Evolutionary conservation across 352 stramenopile species (phyloP), one percentile per base, ranked within the genome.

Genomic region (Globisporangium cylindrosporum): DNA sequence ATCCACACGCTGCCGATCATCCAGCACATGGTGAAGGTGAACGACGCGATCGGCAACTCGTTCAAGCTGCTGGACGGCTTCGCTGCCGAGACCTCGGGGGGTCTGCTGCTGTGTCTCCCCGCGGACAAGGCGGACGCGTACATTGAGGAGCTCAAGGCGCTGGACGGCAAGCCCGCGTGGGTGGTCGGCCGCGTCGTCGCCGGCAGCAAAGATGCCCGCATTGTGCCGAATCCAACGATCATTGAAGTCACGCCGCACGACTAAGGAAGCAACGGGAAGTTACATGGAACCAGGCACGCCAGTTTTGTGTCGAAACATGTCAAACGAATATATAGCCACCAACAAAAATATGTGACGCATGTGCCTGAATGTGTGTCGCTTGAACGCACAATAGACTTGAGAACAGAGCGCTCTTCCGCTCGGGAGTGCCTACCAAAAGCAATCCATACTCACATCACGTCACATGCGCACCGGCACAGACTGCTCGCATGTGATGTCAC

Each of bases 1-100:
- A 81, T 98, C 56, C 89, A 98, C 75, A 97, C 91, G 15, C 79
- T 99, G 25, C 96, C 96, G 9, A 92, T 97, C 64, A 97, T 99
- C 71, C 78, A 86, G 25, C 86, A 93, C 73, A 97, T 97, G 73
- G 72, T 85, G 36, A 80, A 83, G 68, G 87, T 98, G 36, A 97
- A 98, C 73, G 74, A 92, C 27, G 79, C 85, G 43, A 89, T 93
- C 46, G 84, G 97, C 27, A 92, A 98, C 64, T 92, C 97, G 64
- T 98, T 98, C 87, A 88, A 93, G 70, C 76, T 99, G 63, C 74
- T 94, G 51, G 81, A 93, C 25, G 95, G 95, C 0, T 97, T 96
- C 65, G 95, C 91, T 18, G 94, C 96, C 20, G 95, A 99, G 82
- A 98, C 96, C 22, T 98, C 93, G 3, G 96, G 96, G 38, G 95